Percentiles rank a stretch among this genome's conserved stretches.
Evolutionary conservation across 2,329 filamentous ascomycete species (phyloP).

Genomic region (Diplodia mutila): DNA sequence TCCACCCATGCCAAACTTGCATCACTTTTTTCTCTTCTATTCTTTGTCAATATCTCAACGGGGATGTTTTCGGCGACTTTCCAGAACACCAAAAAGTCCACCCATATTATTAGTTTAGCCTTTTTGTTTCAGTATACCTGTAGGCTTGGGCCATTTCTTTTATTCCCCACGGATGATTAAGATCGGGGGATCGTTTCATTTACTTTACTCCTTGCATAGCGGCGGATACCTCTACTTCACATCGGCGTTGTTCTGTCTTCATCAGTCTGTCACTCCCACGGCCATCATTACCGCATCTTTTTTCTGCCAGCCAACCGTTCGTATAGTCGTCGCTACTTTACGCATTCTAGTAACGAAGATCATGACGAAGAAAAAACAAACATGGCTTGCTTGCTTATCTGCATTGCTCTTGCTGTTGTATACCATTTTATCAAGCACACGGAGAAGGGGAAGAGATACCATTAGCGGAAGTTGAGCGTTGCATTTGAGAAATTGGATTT

Average conservation of each 20-base stretch:
- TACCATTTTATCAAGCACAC: constrained; percentile 1
- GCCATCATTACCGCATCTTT: background rate
- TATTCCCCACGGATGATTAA: background rate
- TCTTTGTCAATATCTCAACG: constrained; percentile 8
- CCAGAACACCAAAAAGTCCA: background rate
- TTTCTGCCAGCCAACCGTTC: background rate
- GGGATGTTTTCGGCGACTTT: background rate
- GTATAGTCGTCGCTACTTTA: no score
- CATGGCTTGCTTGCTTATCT: background rate
- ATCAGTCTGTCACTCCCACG: background rate
- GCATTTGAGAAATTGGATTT: background rate
- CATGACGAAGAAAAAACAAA: background rate
- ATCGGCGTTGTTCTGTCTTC: background rate
- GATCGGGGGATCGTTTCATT: background rate
- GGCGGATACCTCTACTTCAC: background rate
- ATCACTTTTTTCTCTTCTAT: background rate
- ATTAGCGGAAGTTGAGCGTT: background rate
- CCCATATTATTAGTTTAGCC: background rate
- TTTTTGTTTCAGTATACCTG: constrained; percentile 9
- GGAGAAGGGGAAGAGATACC: background rate
- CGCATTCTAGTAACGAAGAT: constrained; percentile 5
- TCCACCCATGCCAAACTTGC: background rate
- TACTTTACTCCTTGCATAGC: constrained; percentile 3
- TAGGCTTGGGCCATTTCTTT: background rate
- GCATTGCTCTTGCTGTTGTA: constrained; percentile 12